phyloP scores from a whole-genome alignment of 1,139 yeast species.

The Hansenula sp. region DNA sequence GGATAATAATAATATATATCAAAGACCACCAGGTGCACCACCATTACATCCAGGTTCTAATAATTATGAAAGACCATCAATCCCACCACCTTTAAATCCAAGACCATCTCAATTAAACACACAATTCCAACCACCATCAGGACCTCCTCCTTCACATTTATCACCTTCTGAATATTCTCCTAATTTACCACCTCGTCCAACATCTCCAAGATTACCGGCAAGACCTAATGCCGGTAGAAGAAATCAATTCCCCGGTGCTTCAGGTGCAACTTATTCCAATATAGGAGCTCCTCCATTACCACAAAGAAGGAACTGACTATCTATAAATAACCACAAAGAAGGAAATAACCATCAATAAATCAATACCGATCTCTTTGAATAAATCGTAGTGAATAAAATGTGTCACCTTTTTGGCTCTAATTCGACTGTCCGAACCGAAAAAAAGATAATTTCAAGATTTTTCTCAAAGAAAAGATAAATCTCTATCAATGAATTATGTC shows the following conservation, averaged over 20 bases:
- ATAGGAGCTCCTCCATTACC: constrained; percentile 3
- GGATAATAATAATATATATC: constrained; percentile 11
- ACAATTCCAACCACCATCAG: constrained; percentile 2
- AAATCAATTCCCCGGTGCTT: constrained; percentile 1
- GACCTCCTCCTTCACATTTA: constrained; percentile 3
- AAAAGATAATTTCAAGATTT: too few relatives aligned
- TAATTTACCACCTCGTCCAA: constrained; percentile 4
- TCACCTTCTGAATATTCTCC: constrained; percentile 3
- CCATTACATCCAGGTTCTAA: neutral
- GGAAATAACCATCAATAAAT: too few relatives aligned
- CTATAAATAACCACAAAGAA: too few relatives aligned
- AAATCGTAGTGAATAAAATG: too few relatives aligned
- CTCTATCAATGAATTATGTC: too few relatives aligned
- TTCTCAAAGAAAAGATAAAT: too few relatives aligned
- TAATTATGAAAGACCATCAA: constrained; percentile 5
- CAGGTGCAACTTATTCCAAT: constrained; percentile 4
- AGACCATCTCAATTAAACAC: neutral
- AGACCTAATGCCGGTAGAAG: constrained; percentile 4
- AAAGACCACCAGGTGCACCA: constrained; percentile 12
- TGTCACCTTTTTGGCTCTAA: too few relatives aligned
- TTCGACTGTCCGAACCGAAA: too few relatives aligned
- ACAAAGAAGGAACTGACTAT: constrained; percentile 2
- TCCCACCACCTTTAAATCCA: constrained; percentile 1
- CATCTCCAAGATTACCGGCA: constrained; percentile 6
- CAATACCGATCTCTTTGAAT: too few relatives aligned